Evolutionary conservation across 805 yeast species (phyloP).

Genomic region (Pichia exigua): DNA sequence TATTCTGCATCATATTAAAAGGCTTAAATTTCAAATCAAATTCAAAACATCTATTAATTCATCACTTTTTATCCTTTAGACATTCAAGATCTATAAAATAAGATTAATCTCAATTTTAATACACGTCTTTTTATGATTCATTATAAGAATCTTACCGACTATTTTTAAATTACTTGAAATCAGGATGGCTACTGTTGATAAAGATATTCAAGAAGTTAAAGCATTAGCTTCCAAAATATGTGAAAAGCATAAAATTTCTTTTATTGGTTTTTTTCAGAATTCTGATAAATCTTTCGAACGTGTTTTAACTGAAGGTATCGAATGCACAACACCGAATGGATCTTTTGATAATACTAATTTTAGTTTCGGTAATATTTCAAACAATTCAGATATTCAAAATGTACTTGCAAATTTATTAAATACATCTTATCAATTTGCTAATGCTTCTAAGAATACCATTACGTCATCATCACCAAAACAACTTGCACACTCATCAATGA

Average conservation of each 20-base stretch:
- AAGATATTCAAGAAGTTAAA: background rate
- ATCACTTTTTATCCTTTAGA: background rate
- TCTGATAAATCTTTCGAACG: slow-evolving; percentile 1
- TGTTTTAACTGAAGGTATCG: slow-evolving; percentile 2
- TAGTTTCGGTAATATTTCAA: slow-evolving; percentile 2
- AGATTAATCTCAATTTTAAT: background rate
- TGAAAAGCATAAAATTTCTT: slow-evolving; percentile 4
- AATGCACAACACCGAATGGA: slow-evolving; percentile 1
- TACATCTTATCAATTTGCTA: background rate
- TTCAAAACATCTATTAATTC: background rate
- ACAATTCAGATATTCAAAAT: slow-evolving; percentile 4
- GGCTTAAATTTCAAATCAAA: background rate
- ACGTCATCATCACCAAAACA: slow-evolving; percentile 7
- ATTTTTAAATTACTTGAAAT: background rate
- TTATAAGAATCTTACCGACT: background rate
- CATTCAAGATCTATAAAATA: background rate
- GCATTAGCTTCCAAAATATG: slow-evolving; percentile 4
- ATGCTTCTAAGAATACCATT: background rate
- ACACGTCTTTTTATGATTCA: background rate
- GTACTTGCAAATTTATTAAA: slow-evolving; percentile 3
- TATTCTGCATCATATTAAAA: background rate
- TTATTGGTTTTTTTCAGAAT: slow-evolving; percentile 11
- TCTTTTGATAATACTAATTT: background rate
- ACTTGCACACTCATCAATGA: background rate
- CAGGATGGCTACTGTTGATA: background rate